Conservation (phyloP, 768 basidiomycete species). For the Pleurotus pulmonarius region DNA sequence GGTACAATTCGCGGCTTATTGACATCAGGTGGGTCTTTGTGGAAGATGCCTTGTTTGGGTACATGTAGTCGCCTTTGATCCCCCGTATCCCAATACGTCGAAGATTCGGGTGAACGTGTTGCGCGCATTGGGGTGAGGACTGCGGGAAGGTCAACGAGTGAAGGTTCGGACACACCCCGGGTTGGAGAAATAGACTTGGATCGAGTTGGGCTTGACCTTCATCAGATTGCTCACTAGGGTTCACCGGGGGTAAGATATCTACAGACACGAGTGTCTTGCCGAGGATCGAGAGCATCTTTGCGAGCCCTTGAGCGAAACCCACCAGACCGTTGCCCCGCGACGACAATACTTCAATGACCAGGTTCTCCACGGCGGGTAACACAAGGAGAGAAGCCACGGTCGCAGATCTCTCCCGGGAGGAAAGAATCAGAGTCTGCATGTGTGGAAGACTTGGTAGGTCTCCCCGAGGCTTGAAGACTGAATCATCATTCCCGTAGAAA, state of each 20-base stretch:
- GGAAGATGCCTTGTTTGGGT: slow-evolving; percentile 34
- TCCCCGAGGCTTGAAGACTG: slow-evolving; percentile 15
- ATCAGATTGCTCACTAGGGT: slow-evolving; percentile 29
- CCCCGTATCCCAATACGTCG: slow-evolving; percentile 46
- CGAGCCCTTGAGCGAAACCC: slow-evolving; percentile 20
- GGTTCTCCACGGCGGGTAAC: slow-evolving; percentile 39
- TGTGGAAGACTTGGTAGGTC: slow-evolving; percentile 32
- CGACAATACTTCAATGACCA: slow-evolving; percentile 33
- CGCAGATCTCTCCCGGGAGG: slow-evolving; percentile 33
- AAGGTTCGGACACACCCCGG: slow-evolving; percentile 41
- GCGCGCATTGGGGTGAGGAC: slow-evolving; percentile 15
- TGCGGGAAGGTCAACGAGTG: slow-evolving; percentile 38
- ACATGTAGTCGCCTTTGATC: slow-evolving; percentile 36
- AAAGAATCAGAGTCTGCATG: slow-evolving; percentile 40
- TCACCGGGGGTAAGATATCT: slow-evolving; percentile 33
- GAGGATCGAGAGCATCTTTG: slow-evolving; percentile 36
- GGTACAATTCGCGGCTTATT: slow-evolving; percentile 38
- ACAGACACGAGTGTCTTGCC: slow-evolving; percentile 35
- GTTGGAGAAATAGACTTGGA: slow-evolving; percentile 38
- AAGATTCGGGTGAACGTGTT: slow-evolving; percentile 28
- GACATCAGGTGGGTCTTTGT: slow-evolving; percentile 38
- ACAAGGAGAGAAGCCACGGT: slow-evolving; percentile 30
- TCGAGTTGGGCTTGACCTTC: slow-evolving; percentile 29
- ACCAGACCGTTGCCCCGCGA: slow-evolving; percentile 12
- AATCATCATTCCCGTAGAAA: slow-evolving; percentile 14